These are phyloP conservation scores for Diaporthe amygdali DNA, from an alignment of 2,329 filamentous ascomycete genomes.

Conservation along the genomic window DNA sequence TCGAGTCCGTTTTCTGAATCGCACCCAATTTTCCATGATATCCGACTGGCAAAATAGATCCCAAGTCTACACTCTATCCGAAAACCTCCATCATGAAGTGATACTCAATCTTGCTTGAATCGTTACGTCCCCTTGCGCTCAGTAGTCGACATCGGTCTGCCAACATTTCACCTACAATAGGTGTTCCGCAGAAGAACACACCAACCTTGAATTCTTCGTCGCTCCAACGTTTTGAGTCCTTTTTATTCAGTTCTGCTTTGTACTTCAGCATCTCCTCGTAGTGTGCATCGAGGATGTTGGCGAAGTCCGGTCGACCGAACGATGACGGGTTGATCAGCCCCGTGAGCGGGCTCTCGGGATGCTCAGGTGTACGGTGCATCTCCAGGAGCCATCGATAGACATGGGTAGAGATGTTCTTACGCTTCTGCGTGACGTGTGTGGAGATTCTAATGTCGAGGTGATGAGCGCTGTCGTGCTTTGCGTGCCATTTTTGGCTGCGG, in stretches of 20 bases:
- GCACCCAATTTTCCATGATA: not conserved
- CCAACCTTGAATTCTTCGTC: constrained; percentile 52
- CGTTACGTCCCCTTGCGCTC: constrained; percentile 54
- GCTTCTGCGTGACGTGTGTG: constrained; percentile 62
- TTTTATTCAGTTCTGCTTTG: constrained; percentile 3
- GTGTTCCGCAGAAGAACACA: constrained; percentile 62
- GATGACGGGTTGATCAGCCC: constrained; percentile 58
- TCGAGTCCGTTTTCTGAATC: constrained; percentile 16
- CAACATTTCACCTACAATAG: constrained; percentile 59
- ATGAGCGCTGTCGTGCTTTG: constrained; percentile 39
- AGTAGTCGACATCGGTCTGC: constrained; percentile 58
- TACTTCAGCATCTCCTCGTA: constrained; percentile 56
- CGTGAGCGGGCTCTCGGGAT: constrained; percentile 58
- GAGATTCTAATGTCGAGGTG: constrained; percentile 59
- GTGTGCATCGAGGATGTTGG: constrained; percentile 56
- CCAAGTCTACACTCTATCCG: not conserved
- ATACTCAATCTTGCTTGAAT: constrained; percentile 53
- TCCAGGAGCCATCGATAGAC: constrained; percentile 63
- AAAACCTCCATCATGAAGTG: not conserved
- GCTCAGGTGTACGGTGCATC: constrained; percentile 55
- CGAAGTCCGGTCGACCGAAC: constrained; percentile 61
- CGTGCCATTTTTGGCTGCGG: constrained; percentile 42
- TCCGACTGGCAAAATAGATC: not conserved
- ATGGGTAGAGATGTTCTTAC: constrained; percentile 56
- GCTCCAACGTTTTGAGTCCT: constrained; percentile 19